phyloP scores from a whole-genome alignment of 495 filamentous ascomycete species.

The Daldinia grandis region DNA sequence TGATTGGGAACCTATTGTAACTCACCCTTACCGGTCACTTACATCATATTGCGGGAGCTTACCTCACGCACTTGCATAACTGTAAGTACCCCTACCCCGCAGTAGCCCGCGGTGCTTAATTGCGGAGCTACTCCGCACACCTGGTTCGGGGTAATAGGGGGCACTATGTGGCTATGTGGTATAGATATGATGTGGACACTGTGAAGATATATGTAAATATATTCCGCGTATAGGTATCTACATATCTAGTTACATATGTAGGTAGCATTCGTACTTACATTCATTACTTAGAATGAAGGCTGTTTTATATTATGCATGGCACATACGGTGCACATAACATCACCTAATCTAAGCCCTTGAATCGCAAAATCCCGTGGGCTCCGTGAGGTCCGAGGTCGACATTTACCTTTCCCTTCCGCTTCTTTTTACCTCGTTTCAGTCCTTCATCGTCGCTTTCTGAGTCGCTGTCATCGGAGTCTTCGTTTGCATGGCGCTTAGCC shows the following conservation, averaged over 20 bases:
- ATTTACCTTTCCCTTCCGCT: constrained; percentile 55
- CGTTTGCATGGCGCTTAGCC: constrained; percentile 56
- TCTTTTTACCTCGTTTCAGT: constrained; percentile 50
- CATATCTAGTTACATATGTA: too few relatives aligned
- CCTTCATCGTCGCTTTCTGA: constrained; percentile 44
- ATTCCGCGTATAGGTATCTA: too few relatives aligned
- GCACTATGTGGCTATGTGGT: too few relatives aligned
- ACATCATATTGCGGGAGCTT: neutral
- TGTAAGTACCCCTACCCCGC: too few relatives aligned
- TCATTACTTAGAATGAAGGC: too few relatives aligned
- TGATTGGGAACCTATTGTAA: neutral
- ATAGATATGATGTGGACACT: too few relatives aligned
- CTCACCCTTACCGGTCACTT: neutral
- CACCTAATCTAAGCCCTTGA: constrained; percentile 69
- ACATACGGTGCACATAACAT: neutral
- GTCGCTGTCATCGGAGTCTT: constrained; percentile 48
- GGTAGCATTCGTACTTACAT: neutral
- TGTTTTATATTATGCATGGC: neutral
- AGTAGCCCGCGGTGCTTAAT: too few relatives aligned
- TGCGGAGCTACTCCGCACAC: neutral
- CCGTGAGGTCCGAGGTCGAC: constrained; percentile 60
- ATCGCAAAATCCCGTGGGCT: constrained; percentile 68
- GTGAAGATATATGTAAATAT: too few relatives aligned
- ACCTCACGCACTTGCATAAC: neutral
- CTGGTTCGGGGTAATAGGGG: too few relatives aligned